phyloP scores from a whole-genome alignment of 768 basidiomycete genomes.

The Tylopilus sp. region DNA sequence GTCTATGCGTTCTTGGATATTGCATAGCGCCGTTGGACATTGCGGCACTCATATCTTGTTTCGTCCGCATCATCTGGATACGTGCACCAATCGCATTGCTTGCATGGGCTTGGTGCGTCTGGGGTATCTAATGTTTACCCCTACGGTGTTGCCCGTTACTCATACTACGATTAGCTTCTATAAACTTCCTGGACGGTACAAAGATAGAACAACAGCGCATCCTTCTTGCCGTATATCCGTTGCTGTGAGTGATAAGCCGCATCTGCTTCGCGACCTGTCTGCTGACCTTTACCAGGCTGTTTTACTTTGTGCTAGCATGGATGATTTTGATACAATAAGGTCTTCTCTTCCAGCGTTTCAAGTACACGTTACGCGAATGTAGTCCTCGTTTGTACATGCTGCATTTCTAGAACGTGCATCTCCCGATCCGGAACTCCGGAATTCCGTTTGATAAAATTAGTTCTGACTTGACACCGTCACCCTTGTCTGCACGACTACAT shows the following conservation, averaged over 20 bases:
- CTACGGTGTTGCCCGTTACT: neutral
- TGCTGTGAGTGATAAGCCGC: conserved; percentile 56
- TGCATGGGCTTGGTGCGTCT: conserved; percentile 95
- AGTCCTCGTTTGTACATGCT: conserved; percentile 3
- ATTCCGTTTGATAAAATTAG: conserved; percentile 1
- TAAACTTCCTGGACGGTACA: conserved; percentile 94
- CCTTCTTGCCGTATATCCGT: conserved; percentile 92
- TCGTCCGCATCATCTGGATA: conserved; percentile 82
- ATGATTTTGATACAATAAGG: conserved; percentile 89
- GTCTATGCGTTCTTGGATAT: conserved; percentile 91
- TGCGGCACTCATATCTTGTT: conserved; percentile 83
- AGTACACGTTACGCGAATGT: conserved; percentile 14
- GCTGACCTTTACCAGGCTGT: conserved; percentile 49
- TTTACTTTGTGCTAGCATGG: conserved; percentile 94
- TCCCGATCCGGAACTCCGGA: neutral
- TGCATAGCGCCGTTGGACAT: conserved; percentile 92
- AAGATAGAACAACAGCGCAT: conserved; percentile 89
- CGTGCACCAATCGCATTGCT: conserved; percentile 81
- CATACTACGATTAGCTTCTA: conserved; percentile 56
- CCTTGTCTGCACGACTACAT: neutral
- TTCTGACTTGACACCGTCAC: neutral
- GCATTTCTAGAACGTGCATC: neutral
- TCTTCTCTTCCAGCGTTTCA: neutral
- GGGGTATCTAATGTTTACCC: conserved; percentile 56
- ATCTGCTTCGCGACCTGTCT: neutral